phyloP scores from a whole-genome alignment of 2,329 filamentous ascomycete species.

The Rugonectria rugulosa region DNA sequence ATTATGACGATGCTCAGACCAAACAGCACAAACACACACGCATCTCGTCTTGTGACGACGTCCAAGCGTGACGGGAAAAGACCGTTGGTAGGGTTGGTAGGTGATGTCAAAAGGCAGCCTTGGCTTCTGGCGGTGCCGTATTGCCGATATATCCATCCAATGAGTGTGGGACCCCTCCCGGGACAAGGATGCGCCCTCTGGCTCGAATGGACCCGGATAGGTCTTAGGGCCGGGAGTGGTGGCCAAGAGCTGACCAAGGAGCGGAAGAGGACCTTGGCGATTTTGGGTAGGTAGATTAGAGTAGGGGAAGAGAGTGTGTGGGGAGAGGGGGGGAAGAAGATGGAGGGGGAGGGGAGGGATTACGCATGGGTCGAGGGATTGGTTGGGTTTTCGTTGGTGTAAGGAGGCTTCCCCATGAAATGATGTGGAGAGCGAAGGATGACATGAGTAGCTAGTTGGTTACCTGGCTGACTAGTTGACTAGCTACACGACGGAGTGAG shows the following conservation, averaged over 20 bases:
- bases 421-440: neutral
- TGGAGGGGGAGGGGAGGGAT: neutral
- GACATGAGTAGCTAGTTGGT: neutral
- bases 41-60: neutral
- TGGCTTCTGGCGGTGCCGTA: conserved; percentile 31
- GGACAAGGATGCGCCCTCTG: conserved; percentile 20
- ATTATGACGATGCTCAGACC: no score
- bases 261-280: neutral
- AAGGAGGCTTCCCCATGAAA: no score
- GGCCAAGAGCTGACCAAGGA: neutral
- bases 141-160: conserved; percentile 27
- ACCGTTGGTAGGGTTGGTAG: no score
- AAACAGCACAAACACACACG: no score
- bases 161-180: conserved; percentile 1
- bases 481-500: no score
- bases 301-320: conserved; percentile 5
- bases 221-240: conserved; percentile 27
- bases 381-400: no score
- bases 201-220: conserved; percentile 11
- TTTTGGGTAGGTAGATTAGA: conserved; percentile 2
- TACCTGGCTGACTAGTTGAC: neutral
- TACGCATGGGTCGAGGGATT: neutral
- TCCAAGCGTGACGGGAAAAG: no score
- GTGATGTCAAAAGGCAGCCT: conserved; percentile 26
- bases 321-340: neutral